Percentiles rank a stretch among this genome's conserved stretches.
Evolutionary conservation across 208 protist species (phyloP).

Genomic region (Angomonas ambiguus): DNA sequence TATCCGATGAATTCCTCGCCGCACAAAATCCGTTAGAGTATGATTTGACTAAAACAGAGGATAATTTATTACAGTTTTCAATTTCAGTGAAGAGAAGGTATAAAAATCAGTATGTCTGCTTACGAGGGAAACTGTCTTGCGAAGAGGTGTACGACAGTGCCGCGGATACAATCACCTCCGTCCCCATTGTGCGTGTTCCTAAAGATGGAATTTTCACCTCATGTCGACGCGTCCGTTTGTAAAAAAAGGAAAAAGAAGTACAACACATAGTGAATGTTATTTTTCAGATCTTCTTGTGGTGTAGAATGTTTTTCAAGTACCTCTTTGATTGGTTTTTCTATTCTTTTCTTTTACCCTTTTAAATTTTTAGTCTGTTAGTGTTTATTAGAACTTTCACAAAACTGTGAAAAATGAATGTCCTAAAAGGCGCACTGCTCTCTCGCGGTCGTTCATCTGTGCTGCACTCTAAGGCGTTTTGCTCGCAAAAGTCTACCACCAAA

Average conservation of each 20-base stretch:
- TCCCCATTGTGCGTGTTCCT: slow-evolving; percentile 39
- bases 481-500: neutral
- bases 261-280: too few relatives aligned
- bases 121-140: slow-evolving; percentile 46
- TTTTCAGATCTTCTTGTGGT: too few relatives aligned
- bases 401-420: neutral
- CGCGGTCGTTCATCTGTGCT: neutral
- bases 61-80: neutral
- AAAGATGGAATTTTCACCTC: slow-evolving; percentile 12
- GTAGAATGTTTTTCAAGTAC: too few relatives aligned
- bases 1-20: neutral
- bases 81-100: slow-evolving; percentile 6
- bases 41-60: neutral
- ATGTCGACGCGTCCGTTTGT: neutral
- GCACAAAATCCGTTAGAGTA: neutral
- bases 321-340: too few relatives aligned
- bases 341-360: too few relatives aligned
- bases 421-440: too few relatives aligned
- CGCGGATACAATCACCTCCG: slow-evolving; percentile 26
- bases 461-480: neutral
- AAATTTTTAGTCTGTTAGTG: too few relatives aligned
- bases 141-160: slow-evolving; percentile 44
- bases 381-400: too few relatives aligned
- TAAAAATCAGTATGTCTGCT: slow-evolving; percentile 27
- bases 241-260: neutral